phyloP scores from a whole-genome alignment of 2,329 filamentous ascomycete species.

The Didymosphaeria variabile region DNA sequence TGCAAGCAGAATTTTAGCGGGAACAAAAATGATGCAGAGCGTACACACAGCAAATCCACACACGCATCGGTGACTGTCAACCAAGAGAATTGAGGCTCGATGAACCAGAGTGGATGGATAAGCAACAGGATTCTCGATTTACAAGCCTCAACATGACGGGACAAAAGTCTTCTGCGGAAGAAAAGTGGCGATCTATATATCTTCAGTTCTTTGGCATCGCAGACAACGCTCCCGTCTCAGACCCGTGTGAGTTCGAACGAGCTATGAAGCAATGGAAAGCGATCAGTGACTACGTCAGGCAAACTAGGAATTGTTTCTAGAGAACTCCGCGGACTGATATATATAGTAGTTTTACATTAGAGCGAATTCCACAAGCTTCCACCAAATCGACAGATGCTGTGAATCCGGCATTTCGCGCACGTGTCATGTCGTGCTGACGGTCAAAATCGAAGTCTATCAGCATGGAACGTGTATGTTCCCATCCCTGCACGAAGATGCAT shows the following conservation, averaged over 20 bases:
- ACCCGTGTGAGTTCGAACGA: background rate
- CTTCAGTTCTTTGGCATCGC: background rate
- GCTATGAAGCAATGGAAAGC: too few relatives aligned
- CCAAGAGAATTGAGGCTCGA: background rate
- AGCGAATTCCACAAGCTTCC: too few relatives aligned
- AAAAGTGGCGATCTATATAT: conserved; percentile 3
- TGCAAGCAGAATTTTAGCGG: conserved; percentile 7
- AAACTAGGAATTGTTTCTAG: too few relatives aligned
- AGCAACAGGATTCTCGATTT: conserved; percentile 4
- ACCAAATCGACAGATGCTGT: too few relatives aligned
- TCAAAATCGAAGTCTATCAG: too few relatives aligned
- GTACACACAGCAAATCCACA: background rate
- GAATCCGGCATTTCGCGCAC: too few relatives aligned
- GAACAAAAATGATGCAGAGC: background rate
- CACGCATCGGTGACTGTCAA: background rate
- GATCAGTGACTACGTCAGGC: too few relatives aligned
- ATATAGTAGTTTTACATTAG: too few relatives aligned
- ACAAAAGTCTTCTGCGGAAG: background rate
- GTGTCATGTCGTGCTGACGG: too few relatives aligned
- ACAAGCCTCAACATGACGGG: background rate
- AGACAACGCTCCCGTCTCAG: background rate
- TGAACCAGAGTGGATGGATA: conserved; percentile 1
- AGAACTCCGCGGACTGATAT: too few relatives aligned
- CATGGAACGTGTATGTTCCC: too few relatives aligned
- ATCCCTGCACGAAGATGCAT: too few relatives aligned